phyloP scores from a whole-genome alignment of 768 basidiomycete genomes.

The Coprinopsis marcescibilis region DNA sequence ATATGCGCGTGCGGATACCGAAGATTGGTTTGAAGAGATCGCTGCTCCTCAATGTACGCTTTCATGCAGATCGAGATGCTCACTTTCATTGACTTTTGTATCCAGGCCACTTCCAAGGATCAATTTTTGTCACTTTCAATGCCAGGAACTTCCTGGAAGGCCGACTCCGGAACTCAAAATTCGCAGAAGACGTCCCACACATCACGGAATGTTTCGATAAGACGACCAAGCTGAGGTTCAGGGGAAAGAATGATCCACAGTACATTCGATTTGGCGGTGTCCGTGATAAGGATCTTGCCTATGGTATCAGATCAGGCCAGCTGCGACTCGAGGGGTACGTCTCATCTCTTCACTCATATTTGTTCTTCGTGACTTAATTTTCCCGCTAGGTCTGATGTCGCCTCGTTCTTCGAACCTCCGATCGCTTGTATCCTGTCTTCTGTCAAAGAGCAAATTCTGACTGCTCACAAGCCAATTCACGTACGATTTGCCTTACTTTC shows the following conservation, averaged over 20 bases:
- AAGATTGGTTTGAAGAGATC: slow-evolving; percentile 33
- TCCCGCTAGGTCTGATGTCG: slow-evolving; percentile 11
- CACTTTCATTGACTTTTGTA: not conserved
- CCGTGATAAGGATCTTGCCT: slow-evolving; percentile 15
- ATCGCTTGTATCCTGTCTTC: slow-evolving; percentile 16
- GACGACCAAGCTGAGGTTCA: slow-evolving; percentile 18
- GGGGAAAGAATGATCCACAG: slow-evolving; percentile 15
- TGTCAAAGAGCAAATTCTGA: slow-evolving; percentile 12
- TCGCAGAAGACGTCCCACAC: slow-evolving; percentile 13
- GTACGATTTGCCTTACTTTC: slow-evolving; percentile 5
- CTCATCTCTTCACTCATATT: not conserved
- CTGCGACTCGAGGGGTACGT: slow-evolving; percentile 18
- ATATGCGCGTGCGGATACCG: slow-evolving; percentile 30
- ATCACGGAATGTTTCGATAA: slow-evolving; percentile 19
- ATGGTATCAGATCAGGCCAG: slow-evolving; percentile 17
- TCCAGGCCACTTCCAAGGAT: slow-evolving; percentile 40
- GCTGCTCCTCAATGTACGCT: slow-evolving; percentile 31
- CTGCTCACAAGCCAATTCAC: slow-evolving; percentile 12
- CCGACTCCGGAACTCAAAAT: slow-evolving; percentile 11
- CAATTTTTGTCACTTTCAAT: slow-evolving; percentile 37
- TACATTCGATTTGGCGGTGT: slow-evolving; percentile 18
- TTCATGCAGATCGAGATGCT: not conserved
- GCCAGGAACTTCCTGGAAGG: slow-evolving; percentile 31
- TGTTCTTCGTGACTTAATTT: not conserved
- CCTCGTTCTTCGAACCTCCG: slow-evolving; percentile 18